Evolutionary conservation across 306 rosid species (phyloP).

Genomic region (Pyrus communis): DNA sequence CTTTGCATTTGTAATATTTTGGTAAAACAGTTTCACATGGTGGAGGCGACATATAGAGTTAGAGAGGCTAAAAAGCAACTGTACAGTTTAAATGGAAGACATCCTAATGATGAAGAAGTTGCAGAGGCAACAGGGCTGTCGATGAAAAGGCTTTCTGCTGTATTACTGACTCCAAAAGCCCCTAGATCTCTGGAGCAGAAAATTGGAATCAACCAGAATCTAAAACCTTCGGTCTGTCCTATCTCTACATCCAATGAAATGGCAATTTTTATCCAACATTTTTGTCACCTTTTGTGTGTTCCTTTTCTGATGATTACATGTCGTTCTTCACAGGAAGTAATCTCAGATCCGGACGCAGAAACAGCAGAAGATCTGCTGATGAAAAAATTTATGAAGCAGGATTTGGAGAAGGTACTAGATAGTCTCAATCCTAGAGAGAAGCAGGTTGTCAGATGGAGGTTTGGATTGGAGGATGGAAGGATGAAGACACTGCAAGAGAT

Average conservation of each 20-base stretch:
- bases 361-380: conserved; percentile 63
- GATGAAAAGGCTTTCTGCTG: conserved; percentile 84
- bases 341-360: conserved; percentile 64
- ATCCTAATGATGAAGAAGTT: conserved; percentile 68
- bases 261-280: neutral
- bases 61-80: conserved; percentile 80
- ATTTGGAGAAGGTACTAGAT: conserved; percentile 67
- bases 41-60: conserved; percentile 87
- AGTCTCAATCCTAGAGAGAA: conserved; percentile 73
- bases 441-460: conserved; percentile 87
- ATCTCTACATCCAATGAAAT: conserved; percentile 9
- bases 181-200: conserved; percentile 90
- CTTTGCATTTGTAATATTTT: conserved; percentile 11
- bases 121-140: conserved; percentile 86
- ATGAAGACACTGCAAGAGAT: conserved; percentile 93
- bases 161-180: conserved; percentile 82
- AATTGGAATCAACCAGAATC: conserved; percentile 73
- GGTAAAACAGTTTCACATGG: conserved; percentile 79
- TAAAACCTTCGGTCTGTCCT: conserved; percentile 79
- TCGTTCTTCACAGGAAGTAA: conserved; percentile 52
- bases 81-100: conserved; percentile 69
- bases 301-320: conserved; percentile 16
- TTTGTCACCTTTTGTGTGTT: neutral
- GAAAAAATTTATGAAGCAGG: conserved; percentile 79
- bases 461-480: conserved; percentile 95